These are phyloP conservation scores for Astrephomene gubernaculifera DNA, from an alignment of 139 green algal genomes.

Conservation along the genomic window DNA sequence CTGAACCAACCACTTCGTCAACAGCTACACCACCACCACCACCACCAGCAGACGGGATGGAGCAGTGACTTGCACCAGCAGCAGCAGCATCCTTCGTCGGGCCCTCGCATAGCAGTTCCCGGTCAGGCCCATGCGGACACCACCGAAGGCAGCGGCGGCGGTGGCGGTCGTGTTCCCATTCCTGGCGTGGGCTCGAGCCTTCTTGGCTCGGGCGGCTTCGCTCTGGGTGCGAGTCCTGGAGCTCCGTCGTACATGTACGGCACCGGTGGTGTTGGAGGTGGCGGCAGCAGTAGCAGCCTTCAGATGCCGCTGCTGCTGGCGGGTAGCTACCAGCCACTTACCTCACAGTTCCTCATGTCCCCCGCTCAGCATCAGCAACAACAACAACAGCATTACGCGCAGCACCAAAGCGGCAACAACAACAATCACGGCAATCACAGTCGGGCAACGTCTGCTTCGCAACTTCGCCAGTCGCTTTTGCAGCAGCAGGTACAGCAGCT, in stretches of 20 bases:
- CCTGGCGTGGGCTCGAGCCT: neutral
- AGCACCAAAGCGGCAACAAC: no score
- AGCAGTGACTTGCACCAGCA: no score
- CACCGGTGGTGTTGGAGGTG: no score
- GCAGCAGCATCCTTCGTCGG: no score
- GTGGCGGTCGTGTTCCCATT: neutral
- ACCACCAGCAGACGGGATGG: slow-evolving; percentile 39
- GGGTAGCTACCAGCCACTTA: slow-evolving; percentile 41
- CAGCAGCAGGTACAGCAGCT: neutral
- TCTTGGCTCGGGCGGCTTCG: no score
- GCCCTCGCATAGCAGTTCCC: neutral
- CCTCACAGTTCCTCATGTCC: neutral
- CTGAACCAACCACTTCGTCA: neutral
- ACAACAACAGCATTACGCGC: no score
- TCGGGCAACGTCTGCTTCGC: no score
- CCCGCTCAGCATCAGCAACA: neutral
- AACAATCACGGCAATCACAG: no score
- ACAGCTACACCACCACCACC: neutral
- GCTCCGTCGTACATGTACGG: slow-evolving; percentile 24
- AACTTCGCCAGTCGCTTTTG: neutral
- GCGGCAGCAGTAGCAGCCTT: no score
- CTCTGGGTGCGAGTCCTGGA: no score
- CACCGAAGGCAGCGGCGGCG: neutral
- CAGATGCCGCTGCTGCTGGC: slow-evolving; percentile 7
- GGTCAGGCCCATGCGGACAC: neutral